phyloP scores from a whole-genome alignment of 441 rosid species.

The Pelargonium citronellum region DNA sequence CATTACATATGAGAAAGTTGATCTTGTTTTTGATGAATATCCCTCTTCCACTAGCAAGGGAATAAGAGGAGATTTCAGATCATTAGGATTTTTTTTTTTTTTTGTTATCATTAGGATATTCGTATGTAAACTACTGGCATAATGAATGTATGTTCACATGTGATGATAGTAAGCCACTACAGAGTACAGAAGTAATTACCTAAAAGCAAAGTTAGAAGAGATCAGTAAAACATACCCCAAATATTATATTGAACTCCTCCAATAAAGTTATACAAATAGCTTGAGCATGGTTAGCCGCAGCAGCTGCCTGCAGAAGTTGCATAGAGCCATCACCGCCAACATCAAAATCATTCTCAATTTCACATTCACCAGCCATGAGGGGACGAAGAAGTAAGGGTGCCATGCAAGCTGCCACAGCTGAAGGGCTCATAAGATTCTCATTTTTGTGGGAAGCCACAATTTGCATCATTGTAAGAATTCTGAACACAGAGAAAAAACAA shows the following conservation, averaged over 20 bases:
- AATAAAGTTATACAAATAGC: slow-evolving; percentile 85
- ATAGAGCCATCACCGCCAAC: slow-evolving; percentile 87
- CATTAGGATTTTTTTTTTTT: not conserved
- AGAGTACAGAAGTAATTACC: not conserved
- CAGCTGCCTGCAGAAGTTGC: slow-evolving; percentile 96
- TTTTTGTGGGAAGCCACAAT: slow-evolving; percentile 65
- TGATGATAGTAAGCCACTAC: not conserved
- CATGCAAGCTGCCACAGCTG: slow-evolving; percentile 99
- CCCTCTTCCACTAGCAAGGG: not conserved
- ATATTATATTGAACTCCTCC: slow-evolving; percentile 79
- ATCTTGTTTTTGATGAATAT: not conserved
- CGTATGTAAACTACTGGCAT: not conserved
- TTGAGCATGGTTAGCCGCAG: slow-evolving; percentile 99
- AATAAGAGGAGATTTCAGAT: not conserved
- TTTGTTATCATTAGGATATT: not conserved
- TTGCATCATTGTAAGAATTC: slow-evolving; percentile 95
- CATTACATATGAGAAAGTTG: not conserved
- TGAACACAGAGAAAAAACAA: slow-evolving; percentile 28
- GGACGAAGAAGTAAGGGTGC: slow-evolving; percentile 99
- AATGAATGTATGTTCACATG: not conserved
- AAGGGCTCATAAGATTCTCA: slow-evolving; percentile 84
- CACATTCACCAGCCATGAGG: slow-evolving; percentile 92
- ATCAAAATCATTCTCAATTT: slow-evolving; percentile 77
- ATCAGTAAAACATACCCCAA: slow-evolving; percentile 58
- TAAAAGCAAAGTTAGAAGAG: not conserved